Evolutionary conservation across 768 basidiomycete species (phyloP), one percentile per base, ranked within the genome.

Genomic region (Trichaptum fuscoviolaceum): DNA sequence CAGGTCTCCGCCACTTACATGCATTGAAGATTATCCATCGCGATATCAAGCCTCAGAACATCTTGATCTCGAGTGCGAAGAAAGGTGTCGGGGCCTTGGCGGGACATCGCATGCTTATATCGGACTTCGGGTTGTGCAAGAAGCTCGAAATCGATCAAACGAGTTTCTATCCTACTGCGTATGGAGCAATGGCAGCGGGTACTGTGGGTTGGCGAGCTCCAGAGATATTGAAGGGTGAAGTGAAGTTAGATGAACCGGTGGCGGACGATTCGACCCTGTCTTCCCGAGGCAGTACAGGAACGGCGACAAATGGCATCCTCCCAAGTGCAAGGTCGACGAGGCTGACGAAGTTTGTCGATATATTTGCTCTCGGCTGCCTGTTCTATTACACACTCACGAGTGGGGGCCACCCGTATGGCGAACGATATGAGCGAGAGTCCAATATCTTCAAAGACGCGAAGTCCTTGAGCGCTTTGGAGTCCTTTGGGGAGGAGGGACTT

Each of bases 41-140:
- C 35, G 96, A 99, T 75, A 97, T 99, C 77, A 99, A 99, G 73
- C 96, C 96, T 5, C 96, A 96, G 76, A 99, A 99, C 73, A 98
- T 99, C 65, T 85, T 99, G 17, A 84, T 99, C 12, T 93, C 93
- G 17, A 80, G 80, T 17, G 85, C 86, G 1, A 91, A 90, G 71
- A 82, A 81, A 63, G 85, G 82, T 20, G 79, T 77, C 9, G 78
- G 77, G 68, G 78, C 73, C 72, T 79, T 74, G 71, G 77, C 75
- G 61, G 84, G 75, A 73, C 78, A 93, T 70, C 81, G 93, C 62
- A 95, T 96, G 93, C 79, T 96, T 67, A 96, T 95, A 66, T 97
- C 95, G 1, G 97, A 99, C 77, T 99, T 99, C 74, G 97, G 97
- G 36, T 82, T 99, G 63, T 98, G 96, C 75, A 96, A 96, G 76